Conservation (phyloP, 257 asterid species). For the Fraxinus cuspidata region DNA sequence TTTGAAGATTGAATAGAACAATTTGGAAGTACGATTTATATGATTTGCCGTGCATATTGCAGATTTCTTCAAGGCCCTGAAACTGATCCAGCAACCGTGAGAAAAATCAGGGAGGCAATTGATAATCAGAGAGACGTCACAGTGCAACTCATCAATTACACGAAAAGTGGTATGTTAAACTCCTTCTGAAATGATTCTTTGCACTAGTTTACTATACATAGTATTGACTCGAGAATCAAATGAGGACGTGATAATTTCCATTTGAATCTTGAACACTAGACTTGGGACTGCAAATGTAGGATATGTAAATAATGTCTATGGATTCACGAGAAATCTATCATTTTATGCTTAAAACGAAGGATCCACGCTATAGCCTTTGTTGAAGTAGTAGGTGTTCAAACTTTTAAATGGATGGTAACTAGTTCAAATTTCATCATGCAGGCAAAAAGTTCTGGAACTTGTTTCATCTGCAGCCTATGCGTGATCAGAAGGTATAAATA, state of each 20-base stretch:
- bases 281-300: neutral
- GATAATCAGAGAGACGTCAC: constrained; percentile 91
- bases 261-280: neutral
- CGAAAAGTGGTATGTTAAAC: constrained; percentile 70
- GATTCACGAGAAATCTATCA: neutral
- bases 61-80: constrained; percentile 99
- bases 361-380: neutral
- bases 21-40: neutral
- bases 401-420: neutral
- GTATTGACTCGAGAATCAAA: too few relatives aligned
- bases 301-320: neutral
- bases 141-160: constrained; percentile 96
- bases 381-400: neutral
- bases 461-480: constrained; percentile 99
- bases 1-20: neutral
- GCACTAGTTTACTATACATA: neutral
- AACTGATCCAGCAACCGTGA: constrained; percentile 90
- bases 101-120: constrained; percentile 88
- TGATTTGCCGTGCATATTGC: constrained; percentile 14
- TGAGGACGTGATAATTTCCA: neutral
- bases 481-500: constrained; percentile 86
- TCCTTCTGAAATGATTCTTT: neutral
- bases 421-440: constrained; percentile 21
- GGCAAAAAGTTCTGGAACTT: constrained; percentile 99
- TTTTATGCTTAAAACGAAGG: neutral